phyloP scores from a whole-genome alignment of 1,139 yeast genomes.

The Ogataea hybrid region DNA sequence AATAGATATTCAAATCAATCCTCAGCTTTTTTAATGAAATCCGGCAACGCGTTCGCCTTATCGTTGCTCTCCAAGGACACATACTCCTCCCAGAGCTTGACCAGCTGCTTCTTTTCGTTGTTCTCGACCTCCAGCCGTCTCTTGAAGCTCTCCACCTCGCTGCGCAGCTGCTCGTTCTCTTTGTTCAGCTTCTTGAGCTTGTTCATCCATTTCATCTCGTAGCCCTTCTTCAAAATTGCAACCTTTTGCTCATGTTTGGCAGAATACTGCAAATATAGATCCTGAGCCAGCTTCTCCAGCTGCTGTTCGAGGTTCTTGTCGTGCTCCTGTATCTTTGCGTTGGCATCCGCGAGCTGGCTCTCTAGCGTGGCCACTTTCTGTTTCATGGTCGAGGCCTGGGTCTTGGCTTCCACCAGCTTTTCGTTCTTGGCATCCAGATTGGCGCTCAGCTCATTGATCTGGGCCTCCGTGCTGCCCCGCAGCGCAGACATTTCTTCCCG shows the following conservation, averaged over 20 bases:
- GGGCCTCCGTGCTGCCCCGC: constrained; percentile 8
- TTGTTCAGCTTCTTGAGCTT: constrained; percentile 40
- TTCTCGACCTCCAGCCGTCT: constrained; percentile 47
- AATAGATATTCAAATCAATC: background rate
- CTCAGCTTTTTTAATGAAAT: constrained; percentile 13
- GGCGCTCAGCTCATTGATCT: constrained; percentile 21
- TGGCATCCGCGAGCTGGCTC: constrained; percentile 16
- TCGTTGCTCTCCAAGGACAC: constrained; percentile 31
- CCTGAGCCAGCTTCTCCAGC: constrained; percentile 59
- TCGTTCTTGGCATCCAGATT: constrained; percentile 37
- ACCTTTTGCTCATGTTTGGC: constrained; percentile 70
- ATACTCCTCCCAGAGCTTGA: constrained; percentile 49
- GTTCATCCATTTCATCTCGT: constrained; percentile 47
- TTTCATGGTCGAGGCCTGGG: constrained; percentile 12
- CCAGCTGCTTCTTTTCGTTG: constrained; percentile 53
- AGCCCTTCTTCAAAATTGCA: constrained; percentile 48
- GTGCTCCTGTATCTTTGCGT: constrained; percentile 32
- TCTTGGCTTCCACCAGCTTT: constrained; percentile 29
- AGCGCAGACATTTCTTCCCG: constrained; percentile 12
- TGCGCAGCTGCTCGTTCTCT: constrained; percentile 42
- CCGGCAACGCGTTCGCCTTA: constrained; percentile 19
- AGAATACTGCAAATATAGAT: constrained; percentile 64
- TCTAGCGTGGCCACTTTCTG: constrained; percentile 14
- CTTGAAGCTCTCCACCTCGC: constrained; percentile 46
- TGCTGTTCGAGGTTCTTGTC: constrained; percentile 49